Conservation (phyloP, 2,329 filamentous ascomycete species). For the Esteya vermicola region DNA sequence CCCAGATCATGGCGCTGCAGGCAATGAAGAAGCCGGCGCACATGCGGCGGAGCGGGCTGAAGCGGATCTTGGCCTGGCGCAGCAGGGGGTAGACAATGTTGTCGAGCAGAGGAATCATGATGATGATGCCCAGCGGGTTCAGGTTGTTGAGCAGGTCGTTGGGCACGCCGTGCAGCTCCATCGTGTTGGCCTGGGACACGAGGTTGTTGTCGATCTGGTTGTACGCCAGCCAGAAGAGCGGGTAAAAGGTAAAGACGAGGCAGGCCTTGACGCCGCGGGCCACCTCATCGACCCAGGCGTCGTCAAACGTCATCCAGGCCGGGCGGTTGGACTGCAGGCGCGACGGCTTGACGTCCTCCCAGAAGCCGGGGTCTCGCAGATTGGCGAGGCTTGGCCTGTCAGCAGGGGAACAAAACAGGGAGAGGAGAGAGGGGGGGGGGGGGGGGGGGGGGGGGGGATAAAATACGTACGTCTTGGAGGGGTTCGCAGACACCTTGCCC, state of each 20-base stretch:
- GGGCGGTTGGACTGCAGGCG: constrained; percentile 40
- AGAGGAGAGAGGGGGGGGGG: too few relatives aligned
- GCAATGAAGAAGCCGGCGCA: constrained; percentile 52
- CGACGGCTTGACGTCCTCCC: constrained; percentile 56
- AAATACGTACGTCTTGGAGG: constrained; percentile 31
- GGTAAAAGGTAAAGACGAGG: constrained; percentile 54
- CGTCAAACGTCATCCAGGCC: constrained; percentile 44
- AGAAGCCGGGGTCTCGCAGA: constrained; percentile 42
- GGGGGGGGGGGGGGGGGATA: background rate
- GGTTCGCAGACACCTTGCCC: constrained; percentile 57
- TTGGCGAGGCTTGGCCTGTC: constrained; percentile 20
- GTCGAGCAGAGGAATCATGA: constrained; percentile 60
- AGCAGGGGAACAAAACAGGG: too few relatives aligned
- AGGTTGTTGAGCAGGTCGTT: constrained; percentile 66
- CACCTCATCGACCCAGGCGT: constrained; percentile 27
- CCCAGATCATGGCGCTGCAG: constrained; percentile 43
- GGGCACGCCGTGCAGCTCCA: constrained; percentile 56
- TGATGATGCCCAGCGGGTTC: constrained; percentile 58
- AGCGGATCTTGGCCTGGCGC: constrained; percentile 44
- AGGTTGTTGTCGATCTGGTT: constrained; percentile 38
- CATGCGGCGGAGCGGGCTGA: constrained; percentile 63
- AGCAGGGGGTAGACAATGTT: constrained; percentile 51
- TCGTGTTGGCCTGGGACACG: constrained; percentile 47
- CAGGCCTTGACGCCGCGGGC: constrained; percentile 52
- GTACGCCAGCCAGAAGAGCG: constrained; percentile 42